phyloP scores from a whole-genome alignment of 345 rosid genomes.

The Anacardium occidentale region DNA sequence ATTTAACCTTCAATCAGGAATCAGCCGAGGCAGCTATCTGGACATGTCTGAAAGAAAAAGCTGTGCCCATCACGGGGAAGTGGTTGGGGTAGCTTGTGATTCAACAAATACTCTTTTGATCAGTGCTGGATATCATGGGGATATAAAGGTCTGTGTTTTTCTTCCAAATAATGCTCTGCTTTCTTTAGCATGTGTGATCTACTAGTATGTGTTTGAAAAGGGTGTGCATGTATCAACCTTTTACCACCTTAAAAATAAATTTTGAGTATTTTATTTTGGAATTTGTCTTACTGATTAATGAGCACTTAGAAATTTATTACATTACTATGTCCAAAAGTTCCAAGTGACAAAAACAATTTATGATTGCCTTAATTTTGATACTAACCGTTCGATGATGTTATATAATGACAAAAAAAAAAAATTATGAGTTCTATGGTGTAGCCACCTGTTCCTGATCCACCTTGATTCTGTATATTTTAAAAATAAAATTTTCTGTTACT shows the following conservation, averaged over 20 bases:
- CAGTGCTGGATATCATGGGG: conserved; percentile 92
- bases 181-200: not conserved
- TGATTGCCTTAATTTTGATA: not conserved
- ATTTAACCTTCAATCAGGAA: conserved; percentile 95
- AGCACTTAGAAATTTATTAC: not conserved
- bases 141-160: conserved; percentile 57
- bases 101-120: conserved; percentile 88
- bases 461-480: not conserved
- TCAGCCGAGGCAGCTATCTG: conserved; percentile 78
- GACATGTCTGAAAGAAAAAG: conserved; percentile 54
- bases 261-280: not conserved
- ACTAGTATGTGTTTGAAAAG: not conserved
- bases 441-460: not conserved
- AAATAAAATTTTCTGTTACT: not conserved
- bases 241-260: not conserved
- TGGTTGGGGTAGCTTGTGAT: conserved; percentile 93
- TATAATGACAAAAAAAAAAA: not conserved
- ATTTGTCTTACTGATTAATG: not conserved
- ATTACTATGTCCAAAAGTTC: not conserved
- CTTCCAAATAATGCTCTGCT: not conserved
- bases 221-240: not conserved
- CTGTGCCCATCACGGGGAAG: conserved; percentile 73
- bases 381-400: not conserved
- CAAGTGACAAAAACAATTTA: not conserved
- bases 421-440: not conserved